Evolutionary conservation across 2,329 filamentous ascomycete genomes (phyloP), one percentile per base, ranked within the genome.

Genomic region (Epichloe gansuensis): DNA sequence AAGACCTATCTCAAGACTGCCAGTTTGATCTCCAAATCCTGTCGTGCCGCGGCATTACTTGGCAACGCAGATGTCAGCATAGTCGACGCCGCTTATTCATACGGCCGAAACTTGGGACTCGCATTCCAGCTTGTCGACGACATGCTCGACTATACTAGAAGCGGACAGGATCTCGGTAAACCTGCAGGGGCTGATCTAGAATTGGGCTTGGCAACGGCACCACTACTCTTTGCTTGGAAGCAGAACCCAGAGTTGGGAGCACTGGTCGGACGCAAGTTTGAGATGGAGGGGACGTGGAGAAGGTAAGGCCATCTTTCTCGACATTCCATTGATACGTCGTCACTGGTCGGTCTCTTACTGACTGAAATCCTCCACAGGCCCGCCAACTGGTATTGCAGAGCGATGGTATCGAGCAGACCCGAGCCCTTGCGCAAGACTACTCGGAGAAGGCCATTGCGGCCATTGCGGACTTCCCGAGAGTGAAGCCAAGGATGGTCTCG

Each of bases 121-220:
- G 93, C 93, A 1, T 98, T 98, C 72, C 93, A 98, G 75, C 78
- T 98, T 9, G 91, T 98, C 15, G 93, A 98, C 66, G 93, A 98
- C 66, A 88, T 98, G 86, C 76, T 98, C 61, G 93, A 98, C 69
- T 98, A 97, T 68, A 97, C 93, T 0, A 81, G 89, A 56, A 89
- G 80, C 52, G 89, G 83, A 43, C 78, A 81, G 54, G 90, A 96
- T 66, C 73, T 98, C 43, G 93, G 93, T 25, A 98, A 98, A 72
- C 93, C 93, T 2, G 88, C 91, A 5, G 93, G 91, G 42, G 93
- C 93, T 34, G 93, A 98, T 69, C 70, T 98, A 56, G 89, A 97
- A 70, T 74, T 98, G 34, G 93, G 93, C 4, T 77, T 98, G 53
- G 93, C 93, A 44, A 98, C 93, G 12, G 93, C 93, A 12, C 93